phyloP scores from a whole-genome alignment of 495 filamentous ascomycete genomes.

The Hypoxylon crocopeplum region DNA sequence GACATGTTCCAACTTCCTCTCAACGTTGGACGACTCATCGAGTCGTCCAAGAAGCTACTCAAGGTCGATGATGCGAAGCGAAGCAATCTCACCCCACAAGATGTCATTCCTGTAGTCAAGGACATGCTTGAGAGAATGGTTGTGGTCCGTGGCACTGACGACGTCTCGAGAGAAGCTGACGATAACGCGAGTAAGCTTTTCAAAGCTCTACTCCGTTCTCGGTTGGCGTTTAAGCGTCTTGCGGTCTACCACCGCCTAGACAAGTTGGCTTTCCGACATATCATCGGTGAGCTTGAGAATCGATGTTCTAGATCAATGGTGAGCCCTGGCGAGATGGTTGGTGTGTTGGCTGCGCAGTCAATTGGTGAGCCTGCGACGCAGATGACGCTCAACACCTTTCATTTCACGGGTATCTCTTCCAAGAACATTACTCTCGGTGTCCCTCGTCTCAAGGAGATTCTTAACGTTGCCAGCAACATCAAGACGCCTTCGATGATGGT shows the following conservation, averaged over 20 bases:
- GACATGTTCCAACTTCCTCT: slow-evolving; percentile 89
- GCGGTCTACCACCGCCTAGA: slow-evolving; percentile 84
- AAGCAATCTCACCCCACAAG: slow-evolving; percentile 88
- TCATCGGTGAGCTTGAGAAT: slow-evolving; percentile 88
- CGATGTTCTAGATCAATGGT: slow-evolving; percentile 82
- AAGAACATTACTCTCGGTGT: slow-evolving; percentile 99
- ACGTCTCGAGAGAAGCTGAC: slow-evolving; percentile 84
- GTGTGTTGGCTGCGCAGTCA: slow-evolving; percentile 95
- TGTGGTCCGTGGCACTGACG: slow-evolving; percentile 84
- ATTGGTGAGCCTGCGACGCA: slow-evolving; percentile 99
- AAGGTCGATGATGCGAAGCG: slow-evolving; percentile 81
- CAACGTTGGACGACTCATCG: slow-evolving; percentile 88
- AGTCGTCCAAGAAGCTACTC: slow-evolving; percentile 88
- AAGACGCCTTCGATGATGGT: slow-evolving; percentile 98
- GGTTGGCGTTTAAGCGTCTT: slow-evolving; percentile 88
- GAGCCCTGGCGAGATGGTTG: slow-evolving; percentile 96
- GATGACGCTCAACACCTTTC: slow-evolving; percentile 99
- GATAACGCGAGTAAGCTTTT: slow-evolving; percentile 85
- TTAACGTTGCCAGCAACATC: slow-evolving; percentile 96
- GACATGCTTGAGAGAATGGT: slow-evolving; percentile 76
- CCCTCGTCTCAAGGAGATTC: slow-evolving; percentile 97
- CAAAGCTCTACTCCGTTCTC: slow-evolving; percentile 88
- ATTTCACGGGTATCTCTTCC: slow-evolving; percentile 98
- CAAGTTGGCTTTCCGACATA: slow-evolving; percentile 90
- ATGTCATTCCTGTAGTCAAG: slow-evolving; percentile 83